Base-by-base conservation (phyloP, 345 rosid species). In the Mangifera indica region DNA sequence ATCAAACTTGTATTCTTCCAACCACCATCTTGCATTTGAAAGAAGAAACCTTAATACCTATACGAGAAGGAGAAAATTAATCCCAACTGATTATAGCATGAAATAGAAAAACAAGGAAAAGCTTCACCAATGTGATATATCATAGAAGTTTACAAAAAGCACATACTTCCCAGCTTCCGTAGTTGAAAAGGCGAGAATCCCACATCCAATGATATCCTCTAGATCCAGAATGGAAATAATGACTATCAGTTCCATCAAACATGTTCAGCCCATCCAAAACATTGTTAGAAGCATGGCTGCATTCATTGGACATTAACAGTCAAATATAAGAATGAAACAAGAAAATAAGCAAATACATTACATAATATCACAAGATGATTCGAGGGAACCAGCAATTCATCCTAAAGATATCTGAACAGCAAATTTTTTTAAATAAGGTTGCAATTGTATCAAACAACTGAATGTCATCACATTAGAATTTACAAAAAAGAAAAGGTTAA, bases 1-100 rank as follows among this genome's bases (percentile, higher is more conserved):
- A 83, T 92, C 98, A 70, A 94, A 92, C 76, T 86, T 89, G 75
- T 86, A 94, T 79, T 94, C 97, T 58, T 94, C 98, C 58, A 94
- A 83, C 98, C 98, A 94, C 98, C 98, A 94, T 80, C 98, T 86
- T 49, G 98, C 98, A 80, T 94, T 94, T 45, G 98, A 94, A 60
- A 92, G 86, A 69, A 92, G 97, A 86, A 76, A 92, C 77, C 98
- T 78, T 15, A 92, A 71, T 54, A 94, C 98, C 98, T 94, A 65
- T 58, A 70, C 58, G 26, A 59, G 80, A 71, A 46, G 60, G 69
- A 57, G 40, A 71, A 20, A 45, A 57, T 58, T 37, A 71, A 70
- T 29, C 22, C 53, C 21, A 21, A 69, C 40, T 63, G 73, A 73
- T 65, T n/a, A 64, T 52, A 73, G 70, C 61, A 69, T 37, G 51